Conservation (phyloP, 768 basidiomycete species). For the Hericium alpestre region DNA sequence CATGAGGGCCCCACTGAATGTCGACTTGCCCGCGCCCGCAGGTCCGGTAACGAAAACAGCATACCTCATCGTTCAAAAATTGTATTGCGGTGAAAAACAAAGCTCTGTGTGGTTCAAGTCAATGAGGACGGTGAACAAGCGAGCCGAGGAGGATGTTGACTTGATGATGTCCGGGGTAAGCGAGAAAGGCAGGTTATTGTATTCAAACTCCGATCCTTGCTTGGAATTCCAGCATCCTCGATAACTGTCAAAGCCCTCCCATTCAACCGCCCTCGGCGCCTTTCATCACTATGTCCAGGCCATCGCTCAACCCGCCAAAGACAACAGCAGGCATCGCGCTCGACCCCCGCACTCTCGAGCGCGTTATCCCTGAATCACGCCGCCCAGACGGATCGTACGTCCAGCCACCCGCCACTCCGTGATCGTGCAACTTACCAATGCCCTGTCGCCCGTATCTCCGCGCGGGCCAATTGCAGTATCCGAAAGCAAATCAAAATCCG, state of each 20-base stretch:
- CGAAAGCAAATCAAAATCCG: conserved; percentile 85
- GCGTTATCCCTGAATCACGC: conserved; percentile 78
- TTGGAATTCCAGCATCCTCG: background rate
- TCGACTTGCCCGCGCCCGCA: conserved; percentile 96
- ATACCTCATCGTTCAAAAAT: conserved; percentile 54
- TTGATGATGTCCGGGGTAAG: background rate
- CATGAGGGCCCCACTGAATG: conserved; percentile 79
- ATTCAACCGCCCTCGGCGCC: background rate
- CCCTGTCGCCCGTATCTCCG: background rate
- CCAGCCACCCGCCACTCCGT: conserved; percentile 2
- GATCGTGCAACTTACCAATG: background rate
- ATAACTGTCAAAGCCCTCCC: background rate
- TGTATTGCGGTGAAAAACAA: background rate
- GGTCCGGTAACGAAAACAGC: conserved; percentile 89
- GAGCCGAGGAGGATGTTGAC: background rate
- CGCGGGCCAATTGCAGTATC: conserved; percentile 36
- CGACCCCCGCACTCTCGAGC: conserved; percentile 77
- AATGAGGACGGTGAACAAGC: background rate
- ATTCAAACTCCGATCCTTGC: background rate
- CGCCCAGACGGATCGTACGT: conserved; percentile 80
- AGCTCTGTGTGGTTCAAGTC: background rate
- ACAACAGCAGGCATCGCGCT: conserved; percentile 70
- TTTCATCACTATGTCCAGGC: conserved; percentile 23
- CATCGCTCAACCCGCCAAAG: conserved; percentile 63
- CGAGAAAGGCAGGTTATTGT: background rate